A percentile compares a stretch with the other conserved stretches of the same genome.
phyloP scores from a whole-genome alignment of 345 rosid species.

The Limnanthes douglasii region DNA sequence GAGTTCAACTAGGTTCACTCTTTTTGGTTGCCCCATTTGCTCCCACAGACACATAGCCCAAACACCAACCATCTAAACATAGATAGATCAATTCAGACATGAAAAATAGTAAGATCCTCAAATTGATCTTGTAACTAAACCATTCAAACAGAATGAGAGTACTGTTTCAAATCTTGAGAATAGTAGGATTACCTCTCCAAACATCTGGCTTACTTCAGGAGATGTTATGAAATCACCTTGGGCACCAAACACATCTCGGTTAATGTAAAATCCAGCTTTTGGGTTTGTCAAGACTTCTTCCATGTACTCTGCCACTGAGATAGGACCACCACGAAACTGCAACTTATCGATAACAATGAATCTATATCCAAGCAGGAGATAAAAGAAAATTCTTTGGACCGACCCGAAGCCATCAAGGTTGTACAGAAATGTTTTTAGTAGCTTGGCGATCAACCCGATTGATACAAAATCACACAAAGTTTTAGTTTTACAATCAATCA shows the following conservation, averaged over 20 bases:
- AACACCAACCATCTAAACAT: constrained; percentile 76
- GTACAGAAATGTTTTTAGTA: neutral
- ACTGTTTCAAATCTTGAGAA: no score
- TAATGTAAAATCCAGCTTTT: constrained; percentile 77
- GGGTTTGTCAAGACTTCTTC: constrained; percentile 94
- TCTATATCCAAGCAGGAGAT: constrained; percentile 4
- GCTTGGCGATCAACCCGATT: neutral
- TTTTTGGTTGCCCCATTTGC: constrained; percentile 77
- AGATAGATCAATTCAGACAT: no score
- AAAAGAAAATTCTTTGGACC: neutral
- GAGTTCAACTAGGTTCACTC: constrained; percentile 73
- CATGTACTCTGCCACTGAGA: constrained; percentile 87
- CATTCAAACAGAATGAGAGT: no score
- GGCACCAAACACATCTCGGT: constrained; percentile 83
- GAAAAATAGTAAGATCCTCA: neutral
- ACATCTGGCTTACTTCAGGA: constrained; percentile 97
- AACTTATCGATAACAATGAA: constrained; percentile 4
- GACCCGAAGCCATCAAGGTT: neutral
- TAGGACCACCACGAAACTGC: constrained; percentile 88
- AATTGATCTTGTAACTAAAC: neutral
- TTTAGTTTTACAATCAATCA: neutral
- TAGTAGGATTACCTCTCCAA: constrained; percentile 63
- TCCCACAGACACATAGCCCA: constrained; percentile 95
- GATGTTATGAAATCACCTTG: constrained; percentile 94
- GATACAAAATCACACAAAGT: no score